A percentile compares a stretch with the other conserved stretches of the same genome.
Conservation (phyloP, 192 early-diverging fungal genomes). For the Coemansia sp. region DNA sequence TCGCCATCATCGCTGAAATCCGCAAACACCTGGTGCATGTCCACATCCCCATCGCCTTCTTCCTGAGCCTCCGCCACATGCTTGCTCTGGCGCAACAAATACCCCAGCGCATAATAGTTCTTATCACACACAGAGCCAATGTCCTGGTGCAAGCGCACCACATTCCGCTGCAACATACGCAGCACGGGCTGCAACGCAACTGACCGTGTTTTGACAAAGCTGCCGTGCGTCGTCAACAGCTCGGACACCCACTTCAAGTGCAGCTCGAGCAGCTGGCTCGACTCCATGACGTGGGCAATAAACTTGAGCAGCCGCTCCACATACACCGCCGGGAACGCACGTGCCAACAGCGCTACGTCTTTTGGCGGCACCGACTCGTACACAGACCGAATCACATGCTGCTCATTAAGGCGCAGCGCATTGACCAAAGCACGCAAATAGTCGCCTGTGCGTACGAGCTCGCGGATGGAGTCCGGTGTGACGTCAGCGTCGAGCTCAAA, state of each 20-base stretch:
- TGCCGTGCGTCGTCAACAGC: constrained; percentile 75
- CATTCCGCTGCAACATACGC: constrained; percentile 76
- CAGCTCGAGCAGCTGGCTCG: constrained; percentile 82
- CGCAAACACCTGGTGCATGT: constrained; percentile 36
- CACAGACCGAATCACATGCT: constrained; percentile 69
- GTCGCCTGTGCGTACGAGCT: constrained; percentile 72
- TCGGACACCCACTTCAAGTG: constrained; percentile 80
- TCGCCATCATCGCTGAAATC: constrained; percentile 26
- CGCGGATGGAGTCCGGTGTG: constrained; percentile 82
- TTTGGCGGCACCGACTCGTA: constrained; percentile 77
- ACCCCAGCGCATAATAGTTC: constrained; percentile 46
- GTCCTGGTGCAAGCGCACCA: constrained; percentile 55
- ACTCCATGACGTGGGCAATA: constrained; percentile 76
- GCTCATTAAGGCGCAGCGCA: constrained; percentile 92
- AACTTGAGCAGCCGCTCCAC: constrained; percentile 82
- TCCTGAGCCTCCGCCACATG: constrained; percentile 22
- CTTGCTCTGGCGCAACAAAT: constrained; percentile 48
- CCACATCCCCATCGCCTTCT: constrained; percentile 16
- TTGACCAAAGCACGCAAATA: constrained; percentile 88
- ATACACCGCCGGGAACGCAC: constrained; percentile 84
- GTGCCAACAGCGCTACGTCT: constrained; percentile 74
- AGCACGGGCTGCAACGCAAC: constrained; percentile 70
- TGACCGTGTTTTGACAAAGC: constrained; percentile 66
- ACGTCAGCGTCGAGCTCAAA: constrained; percentile 98
- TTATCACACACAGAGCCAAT: constrained; percentile 52